These are phyloP conservation scores for Firmiana major DNA, from an alignment of 345 rosid genomes.

Conservation along the genomic window DNA sequence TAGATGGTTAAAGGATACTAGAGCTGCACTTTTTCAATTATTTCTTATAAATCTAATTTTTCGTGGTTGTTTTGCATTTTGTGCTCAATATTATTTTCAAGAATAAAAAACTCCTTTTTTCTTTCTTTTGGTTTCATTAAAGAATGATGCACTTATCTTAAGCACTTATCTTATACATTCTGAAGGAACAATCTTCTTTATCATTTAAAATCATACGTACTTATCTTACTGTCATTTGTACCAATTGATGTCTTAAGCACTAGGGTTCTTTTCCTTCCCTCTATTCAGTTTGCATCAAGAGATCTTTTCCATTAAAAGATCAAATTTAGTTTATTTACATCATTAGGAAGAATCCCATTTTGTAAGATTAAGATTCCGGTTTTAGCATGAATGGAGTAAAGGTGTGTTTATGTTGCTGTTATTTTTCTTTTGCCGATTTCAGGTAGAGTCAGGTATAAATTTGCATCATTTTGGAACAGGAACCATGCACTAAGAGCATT, in stretches of 20 bases:
- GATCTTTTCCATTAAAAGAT: neutral
- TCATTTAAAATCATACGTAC: neutral
- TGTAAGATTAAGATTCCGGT: slow-evolving; percentile 3
- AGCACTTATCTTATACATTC: neutral
- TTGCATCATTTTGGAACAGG: slow-evolving; percentile 99
- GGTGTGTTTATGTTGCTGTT: slow-evolving; percentile 19
- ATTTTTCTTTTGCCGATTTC: slow-evolving; percentile 34
- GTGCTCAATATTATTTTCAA: neutral
- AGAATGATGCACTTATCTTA: neutral
- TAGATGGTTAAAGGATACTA: neutral
- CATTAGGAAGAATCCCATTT: neutral
- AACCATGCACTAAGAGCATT: slow-evolving; percentile 82
- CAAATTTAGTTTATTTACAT: neutral
- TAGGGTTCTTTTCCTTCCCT: neutral
- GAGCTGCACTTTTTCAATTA: neutral
- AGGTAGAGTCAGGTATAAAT: slow-evolving; percentile 99
- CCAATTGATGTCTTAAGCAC: neutral
- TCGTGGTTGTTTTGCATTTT: neutral
- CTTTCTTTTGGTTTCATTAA: neutral
- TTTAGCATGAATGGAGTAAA: slow-evolving; percentile 10
- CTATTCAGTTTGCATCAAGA: neutral
- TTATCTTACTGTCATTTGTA: neutral
- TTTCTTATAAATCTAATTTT: neutral
- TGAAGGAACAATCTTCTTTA: neutral
- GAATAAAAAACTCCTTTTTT: neutral